Base-by-base conservation (phyloP, 257 asterid genomes). In the Petunia secreta region DNA sequence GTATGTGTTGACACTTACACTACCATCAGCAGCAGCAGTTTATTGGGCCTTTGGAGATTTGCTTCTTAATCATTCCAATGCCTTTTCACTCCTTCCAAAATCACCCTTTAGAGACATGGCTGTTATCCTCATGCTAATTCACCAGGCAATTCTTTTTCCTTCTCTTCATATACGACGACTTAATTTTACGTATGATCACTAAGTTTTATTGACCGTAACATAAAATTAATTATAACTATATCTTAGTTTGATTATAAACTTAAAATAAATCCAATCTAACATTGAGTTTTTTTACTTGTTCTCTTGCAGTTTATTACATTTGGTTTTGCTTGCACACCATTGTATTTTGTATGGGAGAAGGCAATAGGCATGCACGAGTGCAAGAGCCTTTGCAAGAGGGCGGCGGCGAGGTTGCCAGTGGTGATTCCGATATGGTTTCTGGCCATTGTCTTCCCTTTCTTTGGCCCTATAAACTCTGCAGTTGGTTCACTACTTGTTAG, bases 21-120 rank as follows among this genome's bases (percentile, higher is more conserved):
- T 95, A 50, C 98, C 99, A 14, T 95, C 99, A 10, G 98, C 98
- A 52, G 71, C 97, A 4, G 94, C 99, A 39, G 97, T 91, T 13
- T 95, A 93, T 71, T 95, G 99, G 98, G 99, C 98, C 4, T 95
- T 93, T 38, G 99, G 99, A 14, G 99, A 95, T 82, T 64, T 86
- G 87, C 95, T 95, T 67, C 98, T 93, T 43, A 88, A 91, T 79
- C 99, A 93, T 84, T 92, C 98, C 86, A 95, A 95, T 75, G 99
- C 98, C 1, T 95, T 95, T 75, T 87, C 99, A 54, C 93, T 95
- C 5, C 90, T 95, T 80, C 98, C 99, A 2, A 91, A 77, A 83
- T 89, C 99, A 1, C 95, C 90, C 63, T 92, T 90, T 85, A 87
- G 88, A 84, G 94, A 95, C 92, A 91, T 92, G 95, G 99, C 99